These are phyloP conservation scores for Sergeia podlipaevii DNA, from an alignment of 208 protist genomes.

Conservation along the genomic window DNA sequence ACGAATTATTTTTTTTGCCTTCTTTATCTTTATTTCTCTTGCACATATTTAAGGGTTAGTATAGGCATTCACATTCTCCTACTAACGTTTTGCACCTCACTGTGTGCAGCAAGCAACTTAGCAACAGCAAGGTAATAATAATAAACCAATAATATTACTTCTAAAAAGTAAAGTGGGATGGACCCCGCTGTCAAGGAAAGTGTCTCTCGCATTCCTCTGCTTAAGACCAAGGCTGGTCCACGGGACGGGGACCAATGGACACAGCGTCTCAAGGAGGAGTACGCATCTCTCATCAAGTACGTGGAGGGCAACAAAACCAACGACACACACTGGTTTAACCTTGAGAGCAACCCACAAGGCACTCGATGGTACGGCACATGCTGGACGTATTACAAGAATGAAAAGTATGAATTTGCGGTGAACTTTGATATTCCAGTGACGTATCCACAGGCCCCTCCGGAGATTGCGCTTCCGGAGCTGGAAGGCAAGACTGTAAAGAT, in stretches of 20 bases:
- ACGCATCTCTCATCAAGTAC: conserved; percentile 94
- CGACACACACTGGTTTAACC: conserved; percentile 96
- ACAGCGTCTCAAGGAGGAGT: conserved; percentile 97
- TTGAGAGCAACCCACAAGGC: conserved; percentile 93
- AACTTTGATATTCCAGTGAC: conserved; percentile 97
- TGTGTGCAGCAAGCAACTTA: too few species aligned
- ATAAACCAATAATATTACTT: conserved; percentile 1
- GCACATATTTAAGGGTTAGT: too few species aligned
- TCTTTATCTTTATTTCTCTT: too few species aligned
- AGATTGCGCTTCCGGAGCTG: conserved; percentile 95
- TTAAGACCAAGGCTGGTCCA: conserved; percentile 94
- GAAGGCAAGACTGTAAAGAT: conserved; percentile 99
- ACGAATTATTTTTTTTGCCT: too few species aligned
- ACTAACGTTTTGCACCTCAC: too few species aligned
- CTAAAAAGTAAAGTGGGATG: conserved; percentile 16
- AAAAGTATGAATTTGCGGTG: conserved; percentile 97
- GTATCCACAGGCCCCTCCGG: conserved; percentile 95
- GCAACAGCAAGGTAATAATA: too few species aligned
- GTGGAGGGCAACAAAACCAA: conserved; percentile 95
- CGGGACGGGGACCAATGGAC: conserved; percentile 95
- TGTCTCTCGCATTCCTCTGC: conserved; percentile 93
- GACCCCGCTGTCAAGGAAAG: conserved; percentile 86
- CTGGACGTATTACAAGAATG: conserved; percentile 95
- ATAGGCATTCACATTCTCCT: too few species aligned
- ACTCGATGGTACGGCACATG: conserved; percentile 97